phyloP scores from a whole-genome alignment of 1,284 basidiomycete genomes.

The Inonotus hispidus region DNA sequence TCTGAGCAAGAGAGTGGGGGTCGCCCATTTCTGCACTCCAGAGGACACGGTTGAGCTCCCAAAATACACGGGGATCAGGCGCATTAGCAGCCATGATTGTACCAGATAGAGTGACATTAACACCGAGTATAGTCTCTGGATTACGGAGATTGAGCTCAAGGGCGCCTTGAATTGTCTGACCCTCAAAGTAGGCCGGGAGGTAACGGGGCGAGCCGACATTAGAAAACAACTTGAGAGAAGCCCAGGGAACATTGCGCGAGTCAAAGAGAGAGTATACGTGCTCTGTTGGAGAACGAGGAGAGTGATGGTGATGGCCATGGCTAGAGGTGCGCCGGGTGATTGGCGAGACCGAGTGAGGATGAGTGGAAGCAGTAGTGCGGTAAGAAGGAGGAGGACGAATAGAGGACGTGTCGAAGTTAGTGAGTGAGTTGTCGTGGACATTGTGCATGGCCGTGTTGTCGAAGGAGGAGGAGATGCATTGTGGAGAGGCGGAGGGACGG shows the following conservation, averaged over 20 bases:
- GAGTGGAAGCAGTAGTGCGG: too few relatives aligned
- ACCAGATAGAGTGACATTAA: constrained; percentile 15
- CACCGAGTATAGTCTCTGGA: constrained; percentile 19
- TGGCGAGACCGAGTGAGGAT: background rate
- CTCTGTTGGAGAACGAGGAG: constrained; percentile 13
- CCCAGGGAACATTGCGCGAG: constrained; percentile 16
- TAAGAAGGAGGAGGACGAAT: background rate
- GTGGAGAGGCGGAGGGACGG: background rate
- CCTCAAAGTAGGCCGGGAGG: constrained; percentile 19
- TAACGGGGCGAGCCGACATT: constrained; percentile 11
- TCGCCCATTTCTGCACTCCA: constrained; percentile 18
- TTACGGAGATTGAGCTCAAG: constrained; percentile 15
- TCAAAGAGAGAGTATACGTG: constrained; percentile 16
- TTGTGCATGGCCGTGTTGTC: constrained; percentile 3
- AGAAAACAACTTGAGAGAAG: constrained; percentile 16
- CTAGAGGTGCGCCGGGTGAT: background rate
- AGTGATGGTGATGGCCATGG: background rate
- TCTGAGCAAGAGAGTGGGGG: constrained; percentile 3
- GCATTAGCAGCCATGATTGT: constrained; percentile 17
- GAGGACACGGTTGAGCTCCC: constrained; percentile 13
- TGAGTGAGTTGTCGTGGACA: constrained; percentile 1
- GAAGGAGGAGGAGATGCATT: background rate
- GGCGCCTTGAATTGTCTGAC: constrained; percentile 17
- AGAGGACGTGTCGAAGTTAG: background rate
- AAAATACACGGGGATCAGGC: constrained; percentile 14